Percentiles rank a stretch among this genome's conserved stretches.
Conservation (phyloP, 2,329 filamentous ascomycete genomes). For the Botrytis medusae region DNA sequence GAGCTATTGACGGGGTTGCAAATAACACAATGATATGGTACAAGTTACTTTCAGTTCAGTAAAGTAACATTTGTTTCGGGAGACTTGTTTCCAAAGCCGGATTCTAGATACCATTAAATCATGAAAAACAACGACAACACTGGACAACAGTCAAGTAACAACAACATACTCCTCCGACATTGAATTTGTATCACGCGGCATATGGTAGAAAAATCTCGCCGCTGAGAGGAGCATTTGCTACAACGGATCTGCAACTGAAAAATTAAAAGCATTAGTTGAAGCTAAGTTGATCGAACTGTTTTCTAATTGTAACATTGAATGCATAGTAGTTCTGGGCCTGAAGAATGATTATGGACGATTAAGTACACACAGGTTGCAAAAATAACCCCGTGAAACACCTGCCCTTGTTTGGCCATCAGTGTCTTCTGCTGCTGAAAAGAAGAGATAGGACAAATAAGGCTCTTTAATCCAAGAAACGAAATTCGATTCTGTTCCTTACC, state of each 20-base stretch:
- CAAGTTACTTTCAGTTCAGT: not conserved
- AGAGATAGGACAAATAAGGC: not conserved
- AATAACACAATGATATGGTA: not conserved
- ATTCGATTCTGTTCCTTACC: not conserved
- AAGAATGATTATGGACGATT: not conserved
- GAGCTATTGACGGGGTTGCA: accelerated
- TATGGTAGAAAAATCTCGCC: not conserved
- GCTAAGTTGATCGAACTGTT: not conserved
- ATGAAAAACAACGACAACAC: not conserved
- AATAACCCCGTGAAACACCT: not conserved
- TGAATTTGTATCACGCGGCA: not conserved
- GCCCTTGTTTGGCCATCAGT: not conserved
- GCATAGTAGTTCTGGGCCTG: not conserved
- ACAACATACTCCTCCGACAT: too few relatives aligned
- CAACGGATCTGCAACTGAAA: not conserved
- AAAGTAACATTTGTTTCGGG: accelerated
- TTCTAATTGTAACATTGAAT: not conserved
- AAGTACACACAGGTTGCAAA: not conserved
- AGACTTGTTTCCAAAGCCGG: not conserved
- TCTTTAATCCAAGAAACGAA: not conserved
- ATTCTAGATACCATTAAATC: not conserved
- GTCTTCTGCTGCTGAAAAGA: not conserved
- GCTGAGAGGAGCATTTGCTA: not conserved
- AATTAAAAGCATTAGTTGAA: not conserved
- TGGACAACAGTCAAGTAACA: not conserved